phyloP scores from a whole-genome alignment of 1,284 basidiomycete species.

The Microbotryum violaceum region DNA sequence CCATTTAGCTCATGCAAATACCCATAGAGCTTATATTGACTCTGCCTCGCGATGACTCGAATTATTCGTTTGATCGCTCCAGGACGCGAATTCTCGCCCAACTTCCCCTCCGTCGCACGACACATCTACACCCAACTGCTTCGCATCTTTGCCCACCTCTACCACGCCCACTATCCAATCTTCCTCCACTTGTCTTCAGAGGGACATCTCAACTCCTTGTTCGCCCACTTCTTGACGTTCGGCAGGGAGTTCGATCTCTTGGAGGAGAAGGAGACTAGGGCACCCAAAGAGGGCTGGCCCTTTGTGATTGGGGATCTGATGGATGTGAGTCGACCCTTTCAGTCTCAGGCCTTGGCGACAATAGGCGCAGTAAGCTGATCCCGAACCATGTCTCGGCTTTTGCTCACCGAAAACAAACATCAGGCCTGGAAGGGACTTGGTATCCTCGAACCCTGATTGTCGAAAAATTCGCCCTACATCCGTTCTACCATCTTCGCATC shows the following conservation, averaged over 20 bases:
- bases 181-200: slow-evolving; percentile 88
- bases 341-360: not conserved
- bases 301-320: slow-evolving; percentile 38
- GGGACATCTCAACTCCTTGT: slow-evolving; percentile 96
- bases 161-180: slow-evolving; percentile 86
- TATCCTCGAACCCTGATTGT: slow-evolving; percentile 17
- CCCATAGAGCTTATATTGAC: not conserved
- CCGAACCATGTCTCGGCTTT: not conserved
- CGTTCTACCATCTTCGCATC: too few relatives aligned
- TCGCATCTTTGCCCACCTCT: slow-evolving; percentile 94
- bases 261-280: slow-evolving; percentile 62
- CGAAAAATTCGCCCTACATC: too few relatives aligned
- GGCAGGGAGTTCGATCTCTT: slow-evolving; percentile 73
- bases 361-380: not conserved
- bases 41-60: not conserved
- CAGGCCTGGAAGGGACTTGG: slow-evolving; percentile 31
- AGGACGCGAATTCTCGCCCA: slow-evolving; percentile 85
- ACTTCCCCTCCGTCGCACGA: slow-evolving; percentile 86
- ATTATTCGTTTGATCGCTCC: slow-evolving; percentile 10
- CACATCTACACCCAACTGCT: slow-evolving; percentile 96
- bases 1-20: not conserved
- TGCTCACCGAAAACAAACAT: not conserved
- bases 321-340: slow-evolving; percentile 30
- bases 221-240: slow-evolving; percentile 93
- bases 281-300: slow-evolving; percentile 37